Conservation (phyloP, 1,284 basidiomycete genomes). For the Melampsora americana region DNA sequence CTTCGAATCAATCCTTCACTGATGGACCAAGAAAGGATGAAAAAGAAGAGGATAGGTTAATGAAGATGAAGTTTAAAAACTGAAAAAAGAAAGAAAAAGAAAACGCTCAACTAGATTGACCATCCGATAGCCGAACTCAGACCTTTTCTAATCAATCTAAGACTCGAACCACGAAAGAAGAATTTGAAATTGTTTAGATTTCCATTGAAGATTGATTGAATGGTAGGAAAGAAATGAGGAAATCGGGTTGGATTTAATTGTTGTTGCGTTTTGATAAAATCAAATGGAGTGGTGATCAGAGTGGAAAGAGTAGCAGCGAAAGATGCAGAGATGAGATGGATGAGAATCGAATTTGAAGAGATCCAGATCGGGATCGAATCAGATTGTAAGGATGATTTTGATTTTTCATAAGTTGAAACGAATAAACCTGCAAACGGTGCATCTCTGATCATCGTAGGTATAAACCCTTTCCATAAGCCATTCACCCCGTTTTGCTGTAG, state of each 20-base stretch:
- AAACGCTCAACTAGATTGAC: slow-evolving; percentile 80
- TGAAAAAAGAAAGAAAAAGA: background rate
- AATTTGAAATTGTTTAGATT: slow-evolving; percentile 55
- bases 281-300: slow-evolving; percentile 51
- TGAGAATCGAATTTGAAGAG: background rate
- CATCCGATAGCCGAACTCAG: slow-evolving; percentile 86
- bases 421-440: slow-evolving; percentile 95
- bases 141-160: slow-evolving; percentile 80
- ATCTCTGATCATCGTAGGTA: slow-evolving; percentile 85
- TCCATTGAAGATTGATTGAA: slow-evolving; percentile 4
- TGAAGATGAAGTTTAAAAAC: background rate
- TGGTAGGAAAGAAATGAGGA: slow-evolving; percentile 53
- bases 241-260: slow-evolving; percentile 45
- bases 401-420: slow-evolving; percentile 76
- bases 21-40: background rate
- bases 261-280: slow-evolving; percentile 51
- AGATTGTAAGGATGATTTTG: background rate
- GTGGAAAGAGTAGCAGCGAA: slow-evolving; percentile 50
- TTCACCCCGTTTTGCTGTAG: slow-evolving; percentile 67
- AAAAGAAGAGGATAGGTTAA: background rate
- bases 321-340: slow-evolving; percentile 44
- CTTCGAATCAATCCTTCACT: slow-evolving; percentile 32
- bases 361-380: background rate
- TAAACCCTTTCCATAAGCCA: slow-evolving; percentile 81
- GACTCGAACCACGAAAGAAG: slow-evolving; percentile 78